Percentiles rank a stretch among this genome's conserved stretches.
Evolutionary conservation across 306 rosid genomes (phyloP).

Genomic region (Mucuna pruriens): DNA sequence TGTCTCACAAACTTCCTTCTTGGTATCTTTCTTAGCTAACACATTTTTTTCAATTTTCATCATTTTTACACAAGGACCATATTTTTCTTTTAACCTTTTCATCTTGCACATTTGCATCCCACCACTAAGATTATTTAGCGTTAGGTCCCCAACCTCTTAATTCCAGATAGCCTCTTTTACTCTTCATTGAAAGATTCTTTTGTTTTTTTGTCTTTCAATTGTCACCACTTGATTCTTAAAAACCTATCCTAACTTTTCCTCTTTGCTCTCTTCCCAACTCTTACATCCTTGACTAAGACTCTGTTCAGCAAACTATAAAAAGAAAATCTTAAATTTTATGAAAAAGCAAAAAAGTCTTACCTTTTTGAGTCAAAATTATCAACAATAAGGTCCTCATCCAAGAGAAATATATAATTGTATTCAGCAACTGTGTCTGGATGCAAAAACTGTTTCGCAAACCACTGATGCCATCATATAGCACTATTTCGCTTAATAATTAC

Average conservation of each 20-base stretch:
- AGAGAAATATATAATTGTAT: slow-evolving; percentile 82
- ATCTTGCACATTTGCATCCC: neutral
- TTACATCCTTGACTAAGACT: neutral
- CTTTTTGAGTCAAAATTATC: slow-evolving; percentile 75
- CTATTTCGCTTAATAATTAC: slow-evolving; percentile 6
- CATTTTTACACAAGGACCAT: neutral
- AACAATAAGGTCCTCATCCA: slow-evolving; percentile 97
- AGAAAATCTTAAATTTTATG: neutral
- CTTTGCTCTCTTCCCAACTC: neutral
- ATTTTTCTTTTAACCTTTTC: neutral
- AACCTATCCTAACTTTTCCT: neutral
- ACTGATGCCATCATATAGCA: slow-evolving; percentile 54
- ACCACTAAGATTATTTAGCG: neutral
- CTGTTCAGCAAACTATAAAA: neutral
- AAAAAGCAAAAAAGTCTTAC: slow-evolving; percentile 41
- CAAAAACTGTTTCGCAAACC: slow-evolving; percentile 95
- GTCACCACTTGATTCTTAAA: neutral
- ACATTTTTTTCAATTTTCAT: neutral
- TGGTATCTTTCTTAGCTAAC: neutral
- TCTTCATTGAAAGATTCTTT: neutral
- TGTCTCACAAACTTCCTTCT: neutral
- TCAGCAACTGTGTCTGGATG: slow-evolving; percentile 90
- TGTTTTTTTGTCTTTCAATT: neutral
- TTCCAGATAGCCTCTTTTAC: too few relatives aligned
- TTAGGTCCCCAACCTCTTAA: too few relatives aligned